These are phyloP conservation scores for Metarhizium album DNA, from an alignment of 2,329 filamentous ascomycete genomes.

Conservation along the genomic window DNA sequence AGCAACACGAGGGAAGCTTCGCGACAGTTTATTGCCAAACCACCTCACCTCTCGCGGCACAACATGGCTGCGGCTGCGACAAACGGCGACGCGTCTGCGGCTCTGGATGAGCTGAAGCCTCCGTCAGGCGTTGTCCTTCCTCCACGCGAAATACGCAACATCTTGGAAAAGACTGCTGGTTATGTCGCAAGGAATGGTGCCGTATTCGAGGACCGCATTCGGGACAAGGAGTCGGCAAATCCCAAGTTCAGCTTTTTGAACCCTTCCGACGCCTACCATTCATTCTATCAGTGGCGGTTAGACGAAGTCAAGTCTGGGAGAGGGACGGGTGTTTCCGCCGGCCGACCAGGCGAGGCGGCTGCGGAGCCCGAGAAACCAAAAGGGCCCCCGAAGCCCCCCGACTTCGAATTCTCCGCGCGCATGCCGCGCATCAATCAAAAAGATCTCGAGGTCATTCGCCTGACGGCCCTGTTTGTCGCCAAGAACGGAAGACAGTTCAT, in stretches of 20 bases:
- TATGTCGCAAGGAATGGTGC: slow-evolving; percentile 65
- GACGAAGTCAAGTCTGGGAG: slow-evolving; percentile 76
- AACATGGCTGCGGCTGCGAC: slow-evolving; percentile 25
- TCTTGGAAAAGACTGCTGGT: slow-evolving; percentile 90
- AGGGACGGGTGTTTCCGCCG: slow-evolving; percentile 67
- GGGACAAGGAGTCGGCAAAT: slow-evolving; percentile 72
- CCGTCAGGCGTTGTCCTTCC: slow-evolving; percentile 79
- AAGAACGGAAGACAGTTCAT: slow-evolving; percentile 89
- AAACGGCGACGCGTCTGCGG: slow-evolving; percentile 42
- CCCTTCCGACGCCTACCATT: slow-evolving; percentile 69
- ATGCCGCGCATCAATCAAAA: slow-evolving; percentile 97
- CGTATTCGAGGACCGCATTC: slow-evolving; percentile 72
- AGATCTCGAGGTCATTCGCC: slow-evolving; percentile 62
- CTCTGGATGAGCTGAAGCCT: slow-evolving; percentile 60
- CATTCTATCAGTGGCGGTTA: slow-evolving; percentile 86
- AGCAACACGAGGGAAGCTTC: background rate
- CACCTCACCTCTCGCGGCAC: slow-evolving; percentile 7
- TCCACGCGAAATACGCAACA: slow-evolving; percentile 71
- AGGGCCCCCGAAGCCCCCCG: slow-evolving; percentile 73
- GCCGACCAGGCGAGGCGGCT: slow-evolving; percentile 54
- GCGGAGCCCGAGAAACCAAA: slow-evolving; percentile 52
- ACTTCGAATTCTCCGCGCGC: slow-evolving; percentile 87
- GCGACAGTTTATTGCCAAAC: background rate
- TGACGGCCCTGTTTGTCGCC: slow-evolving; percentile 86
- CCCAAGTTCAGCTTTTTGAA: slow-evolving; percentile 88